These are phyloP conservation scores for Mycena crocata DNA, from an alignment of 768 basidiomycete species.

Conservation along the genomic window DNA sequence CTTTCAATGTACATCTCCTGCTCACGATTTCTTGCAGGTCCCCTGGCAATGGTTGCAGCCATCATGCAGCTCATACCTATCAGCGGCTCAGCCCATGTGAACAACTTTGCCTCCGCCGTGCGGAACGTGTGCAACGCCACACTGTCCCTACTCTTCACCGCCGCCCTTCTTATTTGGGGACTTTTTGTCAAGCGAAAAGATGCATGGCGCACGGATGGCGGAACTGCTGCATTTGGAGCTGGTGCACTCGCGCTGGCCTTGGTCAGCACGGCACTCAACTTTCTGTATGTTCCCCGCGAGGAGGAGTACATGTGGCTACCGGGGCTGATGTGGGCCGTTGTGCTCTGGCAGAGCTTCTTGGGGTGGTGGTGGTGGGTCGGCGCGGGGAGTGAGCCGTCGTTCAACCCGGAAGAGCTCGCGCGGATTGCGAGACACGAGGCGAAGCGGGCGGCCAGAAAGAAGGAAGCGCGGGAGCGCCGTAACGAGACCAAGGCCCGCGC, in stretches of 20 bases:
- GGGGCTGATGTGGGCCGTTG: constrained; percentile 87
- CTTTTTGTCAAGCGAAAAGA: constrained; percentile 87
- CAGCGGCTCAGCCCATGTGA: constrained; percentile 52
- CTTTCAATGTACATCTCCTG: background rate
- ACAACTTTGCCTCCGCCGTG: constrained; percentile 74
- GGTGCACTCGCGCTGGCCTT: constrained; percentile 88
- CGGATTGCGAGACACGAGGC: constrained; percentile 67
- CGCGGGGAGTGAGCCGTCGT: constrained; percentile 79
- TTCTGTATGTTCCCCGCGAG: constrained; percentile 85
- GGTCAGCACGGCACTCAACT: constrained; percentile 85
- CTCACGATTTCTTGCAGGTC: constrained; percentile 57
- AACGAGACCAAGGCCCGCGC: constrained; percentile 64
- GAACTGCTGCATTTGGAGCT: constrained; percentile 92
- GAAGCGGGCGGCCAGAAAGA: constrained; percentile 63
- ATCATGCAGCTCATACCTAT: constrained; percentile 88
- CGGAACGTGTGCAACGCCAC: constrained; percentile 97
- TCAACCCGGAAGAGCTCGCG: constrained; percentile 69
- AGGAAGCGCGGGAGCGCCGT: constrained; percentile 58
- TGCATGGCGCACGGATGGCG: constrained; percentile 97
- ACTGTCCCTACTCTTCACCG: constrained; percentile 93
- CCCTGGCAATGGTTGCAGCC: constrained; percentile 87
- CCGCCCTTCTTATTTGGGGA: constrained; percentile 93
- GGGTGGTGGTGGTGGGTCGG: constrained; percentile 99
- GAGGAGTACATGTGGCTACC: constrained; percentile 95
- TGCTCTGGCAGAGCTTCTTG: constrained; percentile 97